phyloP scores from a whole-genome alignment of 1,284 basidiomycete genomes.

The Phylloboletellus chloephorus region DNA sequence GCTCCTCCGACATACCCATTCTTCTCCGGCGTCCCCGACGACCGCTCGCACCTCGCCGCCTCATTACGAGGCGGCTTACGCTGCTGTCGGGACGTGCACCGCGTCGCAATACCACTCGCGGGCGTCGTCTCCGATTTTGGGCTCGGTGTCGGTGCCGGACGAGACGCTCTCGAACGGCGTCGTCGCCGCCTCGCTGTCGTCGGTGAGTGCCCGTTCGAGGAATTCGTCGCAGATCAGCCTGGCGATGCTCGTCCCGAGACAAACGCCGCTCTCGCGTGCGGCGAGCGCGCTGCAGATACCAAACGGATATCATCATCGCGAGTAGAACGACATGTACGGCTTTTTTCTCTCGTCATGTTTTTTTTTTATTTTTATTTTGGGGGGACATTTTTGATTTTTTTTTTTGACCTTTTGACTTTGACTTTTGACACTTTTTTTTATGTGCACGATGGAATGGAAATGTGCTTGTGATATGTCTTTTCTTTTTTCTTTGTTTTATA shows the following conservation, averaged over 20 bases:
- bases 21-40: constrained; percentile 22
- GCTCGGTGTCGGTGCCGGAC: constrained; percentile 14
- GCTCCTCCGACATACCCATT: constrained; percentile 19
- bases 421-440: too few species aligned
- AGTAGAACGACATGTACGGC: constrained; percentile 8
- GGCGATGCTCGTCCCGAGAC: constrained; percentile 45
- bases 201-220: constrained; percentile 47
- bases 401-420: too few species aligned
- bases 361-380: neutral
- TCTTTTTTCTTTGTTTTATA: too few species aligned
- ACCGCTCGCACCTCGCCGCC: constrained; percentile 12
- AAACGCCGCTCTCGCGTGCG: constrained; percentile 35
- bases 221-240: constrained; percentile 63
- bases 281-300: constrained; percentile 31
- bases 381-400: too few species aligned
- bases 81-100: constrained; percentile 22
- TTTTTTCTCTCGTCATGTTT: neutral
- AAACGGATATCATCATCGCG: constrained; percentile 12
- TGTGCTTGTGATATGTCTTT: too few species aligned
- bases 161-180: constrained; percentile 19
- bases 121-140: constrained; percentile 37
- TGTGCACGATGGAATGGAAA: too few species aligned
- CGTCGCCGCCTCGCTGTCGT: constrained; percentile 16
- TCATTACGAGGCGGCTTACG: constrained; percentile 22
- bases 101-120: constrained; percentile 32